These are phyloP conservation scores for Cutaneotrichosporon curvatum DNA, from an alignment of 1,284 basidiomycete species.

Conservation along the genomic window DNA sequence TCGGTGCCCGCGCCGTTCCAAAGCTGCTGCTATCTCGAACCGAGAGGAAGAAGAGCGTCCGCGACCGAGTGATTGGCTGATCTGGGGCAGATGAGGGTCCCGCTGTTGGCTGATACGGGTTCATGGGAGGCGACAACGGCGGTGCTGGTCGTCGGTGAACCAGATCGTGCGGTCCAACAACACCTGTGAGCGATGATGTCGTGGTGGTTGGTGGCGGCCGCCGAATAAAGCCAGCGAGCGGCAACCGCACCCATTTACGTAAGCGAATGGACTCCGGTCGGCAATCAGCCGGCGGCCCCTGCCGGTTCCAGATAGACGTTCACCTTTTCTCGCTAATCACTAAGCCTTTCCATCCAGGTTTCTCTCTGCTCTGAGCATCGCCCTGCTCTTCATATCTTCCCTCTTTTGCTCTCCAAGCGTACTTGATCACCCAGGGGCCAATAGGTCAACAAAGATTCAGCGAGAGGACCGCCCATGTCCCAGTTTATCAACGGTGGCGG, in stretches of 20 bases:
- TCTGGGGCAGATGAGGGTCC: background rate
- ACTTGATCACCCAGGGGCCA: too few species aligned
- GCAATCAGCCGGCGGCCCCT: too few species aligned
- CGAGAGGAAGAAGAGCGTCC: conserved; percentile 90
- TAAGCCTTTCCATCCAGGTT: background rate
- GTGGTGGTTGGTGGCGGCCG: background rate
- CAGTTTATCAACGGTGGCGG: conserved; percentile 32
- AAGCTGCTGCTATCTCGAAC: conserved; percentile 74
- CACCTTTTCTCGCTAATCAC: background rate
- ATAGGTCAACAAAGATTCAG: too few species aligned
- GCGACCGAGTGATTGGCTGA: conserved; percentile 59
- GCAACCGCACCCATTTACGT: background rate
- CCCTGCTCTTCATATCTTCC: too few species aligned
- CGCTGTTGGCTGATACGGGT: conserved; percentile 3
- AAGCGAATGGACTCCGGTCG: too few species aligned
- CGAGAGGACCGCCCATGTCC: too few species aligned
- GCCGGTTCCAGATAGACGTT: too few species aligned
- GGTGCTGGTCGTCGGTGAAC: too few species aligned
- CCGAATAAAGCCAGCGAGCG: background rate
- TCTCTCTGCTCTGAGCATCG: background rate
- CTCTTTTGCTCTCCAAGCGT: too few species aligned
- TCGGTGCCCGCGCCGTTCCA: conserved; percentile 21
- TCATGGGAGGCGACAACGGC: background rate
- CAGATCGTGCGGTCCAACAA: too few species aligned
- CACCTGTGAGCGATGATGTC: too few species aligned